Evolutionary conservation across 2,329 filamentous ascomycete genomes (phyloP).

Genomic region (Dothideomycetes sp.): DNA sequence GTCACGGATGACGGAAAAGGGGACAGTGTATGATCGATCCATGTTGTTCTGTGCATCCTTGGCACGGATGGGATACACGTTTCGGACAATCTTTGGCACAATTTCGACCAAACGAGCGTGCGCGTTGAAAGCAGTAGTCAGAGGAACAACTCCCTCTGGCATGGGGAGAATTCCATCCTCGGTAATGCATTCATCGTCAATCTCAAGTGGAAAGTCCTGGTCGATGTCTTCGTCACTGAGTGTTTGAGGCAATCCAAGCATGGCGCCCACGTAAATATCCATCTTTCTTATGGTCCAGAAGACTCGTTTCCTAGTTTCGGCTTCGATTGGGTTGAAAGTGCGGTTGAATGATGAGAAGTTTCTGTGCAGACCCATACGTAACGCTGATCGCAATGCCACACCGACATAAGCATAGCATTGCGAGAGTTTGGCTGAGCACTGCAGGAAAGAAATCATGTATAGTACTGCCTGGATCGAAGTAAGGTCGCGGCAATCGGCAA

Average conservation of each 20-base stretch:
- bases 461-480: slow-evolving; percentile 42
- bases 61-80: slow-evolving; percentile 55
- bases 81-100: slow-evolving; percentile 52
- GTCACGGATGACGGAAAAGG: slow-evolving; percentile 55
- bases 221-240: slow-evolving; percentile 42
- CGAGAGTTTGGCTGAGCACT: slow-evolving; percentile 43
- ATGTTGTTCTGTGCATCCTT: slow-evolving; percentile 28
- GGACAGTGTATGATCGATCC: slow-evolving; percentile 51
- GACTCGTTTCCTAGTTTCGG: slow-evolving; percentile 41
- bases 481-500: slow-evolving; percentile 44
- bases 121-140: slow-evolving; percentile 53
- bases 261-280: slow-evolving; percentile 44
- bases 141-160: slow-evolving; percentile 45
- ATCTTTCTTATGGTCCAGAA: slow-evolving; percentile 45
- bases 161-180: slow-evolving; percentile 42
- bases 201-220: slow-evolving; percentile 37
- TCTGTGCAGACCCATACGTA: slow-evolving; percentile 44
- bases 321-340: slow-evolving; percentile 40
- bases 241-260: slow-evolving; percentile 41
- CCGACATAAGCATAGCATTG: slow-evolving; percentile 46
- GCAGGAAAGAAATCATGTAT: slow-evolving; percentile 46
- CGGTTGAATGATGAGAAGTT: slow-evolving; percentile 30
- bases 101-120: slow-evolving; percentile 50
- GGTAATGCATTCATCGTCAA: slow-evolving; percentile 44
- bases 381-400: slow-evolving; percentile 40